Conservation (phyloP, 768 basidiomycete genomes). For the Daedaleopsis sinensis region DNA sequence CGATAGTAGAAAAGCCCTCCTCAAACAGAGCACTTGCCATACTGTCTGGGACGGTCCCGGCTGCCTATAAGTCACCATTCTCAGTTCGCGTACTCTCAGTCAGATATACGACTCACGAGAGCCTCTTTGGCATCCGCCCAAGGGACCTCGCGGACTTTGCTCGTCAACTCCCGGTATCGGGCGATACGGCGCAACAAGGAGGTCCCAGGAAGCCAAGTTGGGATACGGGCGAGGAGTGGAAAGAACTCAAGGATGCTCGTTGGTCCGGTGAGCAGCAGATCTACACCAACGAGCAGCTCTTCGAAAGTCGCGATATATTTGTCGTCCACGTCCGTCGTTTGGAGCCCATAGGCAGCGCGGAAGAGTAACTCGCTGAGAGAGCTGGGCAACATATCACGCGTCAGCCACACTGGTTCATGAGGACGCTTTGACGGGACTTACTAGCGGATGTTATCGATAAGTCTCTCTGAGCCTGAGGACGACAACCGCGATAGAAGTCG, state of each 20-base stretch:
- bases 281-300: background rate
- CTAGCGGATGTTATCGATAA: no score
- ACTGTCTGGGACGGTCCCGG: background rate
- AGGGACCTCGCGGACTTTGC: constrained; percentile 62
- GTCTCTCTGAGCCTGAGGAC: no score
- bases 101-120: constrained; percentile 43
- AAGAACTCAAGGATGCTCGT: constrained; percentile 30
- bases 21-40: background rate
- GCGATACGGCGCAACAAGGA: constrained; percentile 60
- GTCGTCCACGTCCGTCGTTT: background rate
- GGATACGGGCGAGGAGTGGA: constrained; percentile 49
- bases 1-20: background rate
- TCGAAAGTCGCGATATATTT: constrained; percentile 8
- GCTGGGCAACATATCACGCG: background rate
- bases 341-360: background rate
- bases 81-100: background rate
- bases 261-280: constrained; percentile 17
- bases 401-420: no score
- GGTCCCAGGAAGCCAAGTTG: constrained; percentile 65
- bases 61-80: background rate
- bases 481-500: no score
- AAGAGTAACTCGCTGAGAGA: background rate
- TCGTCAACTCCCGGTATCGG: constrained; percentile 59
- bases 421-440: no score
- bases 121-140: constrained; percentile 56